Base-by-base conservation (phyloP, 208 protist species). In the Leishmania amazonensis region DNA sequence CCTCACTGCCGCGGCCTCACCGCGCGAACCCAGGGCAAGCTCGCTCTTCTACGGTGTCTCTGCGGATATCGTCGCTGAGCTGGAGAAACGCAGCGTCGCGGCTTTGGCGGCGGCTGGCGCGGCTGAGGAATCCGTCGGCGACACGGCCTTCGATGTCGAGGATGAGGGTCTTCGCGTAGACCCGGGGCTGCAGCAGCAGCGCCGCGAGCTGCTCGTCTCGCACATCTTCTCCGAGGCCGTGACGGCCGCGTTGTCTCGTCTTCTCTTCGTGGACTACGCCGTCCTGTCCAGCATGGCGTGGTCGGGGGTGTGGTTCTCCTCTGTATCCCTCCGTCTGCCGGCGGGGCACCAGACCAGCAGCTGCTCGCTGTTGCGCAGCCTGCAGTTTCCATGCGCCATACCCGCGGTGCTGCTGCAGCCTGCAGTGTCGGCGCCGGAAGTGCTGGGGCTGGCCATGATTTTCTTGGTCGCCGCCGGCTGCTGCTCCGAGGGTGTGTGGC, bases 221-320 rank as follows among this genome's bases (percentile, higher is more conserved):
- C 85, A 90, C 73, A n/a, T 94, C 35, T 90, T 96, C 65, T 88
- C 88, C 47, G 74, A 82, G 8, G 85, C 92, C 28, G 86, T 83
- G 13, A 78, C 90, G 24, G 87, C 84, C n/a, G 78, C 84, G 53
- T 84, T 95, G 28, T 88, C 89, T 40, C 88, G 87, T 24, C 86
- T 96, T 51, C 87, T 94, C 15, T 62, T 93, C 19, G 83, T 91
- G 17, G 91, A 96, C 67, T 65, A 88, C 64, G 38, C 49, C 40
- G 57, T 88, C 21, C 58, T 93, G 35, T 58, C 75, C 40, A 73
- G 75, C 51, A 49, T 58, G 54, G 83, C 81, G 72, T 89, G 87
- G 88, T 68, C 68, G 13, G 73, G 83, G 28, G 81, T 96, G 83
- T 92, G 92, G 84, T 58, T 89, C 70, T 35, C n/a, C 2, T 51